Percentiles rank a stretch among this genome's conserved stretches.
These are phyloP conservation scores for Fraxinus excelsior DNA, from an alignment of 257 asterid species.

Conservation along the genomic window DNA sequence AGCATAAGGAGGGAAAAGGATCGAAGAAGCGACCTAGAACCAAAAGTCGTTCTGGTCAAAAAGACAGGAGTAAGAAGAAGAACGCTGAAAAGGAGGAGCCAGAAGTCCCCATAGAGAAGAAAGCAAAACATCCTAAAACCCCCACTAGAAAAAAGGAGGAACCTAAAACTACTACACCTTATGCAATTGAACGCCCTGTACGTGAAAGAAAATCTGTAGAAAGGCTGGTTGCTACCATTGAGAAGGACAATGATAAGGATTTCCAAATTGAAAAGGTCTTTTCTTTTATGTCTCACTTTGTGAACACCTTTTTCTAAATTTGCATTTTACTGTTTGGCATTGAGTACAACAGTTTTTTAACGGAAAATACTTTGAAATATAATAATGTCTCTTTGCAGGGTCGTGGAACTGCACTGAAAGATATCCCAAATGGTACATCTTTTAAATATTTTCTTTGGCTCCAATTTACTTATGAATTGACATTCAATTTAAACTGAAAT, in stretches of 20 bases:
- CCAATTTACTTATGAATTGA: too few species aligned
- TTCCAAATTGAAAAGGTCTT: slow-evolving; percentile 76
- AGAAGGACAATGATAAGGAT: slow-evolving; percentile 63
- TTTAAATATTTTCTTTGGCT: too few species aligned
- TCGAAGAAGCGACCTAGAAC: slow-evolving; percentile 58
- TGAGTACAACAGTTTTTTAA: background rate
- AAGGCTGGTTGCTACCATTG: slow-evolving; percentile 82
- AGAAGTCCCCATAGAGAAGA: slow-evolving; percentile 26
- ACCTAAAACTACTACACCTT: slow-evolving; percentile 61
- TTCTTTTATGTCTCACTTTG: background rate
- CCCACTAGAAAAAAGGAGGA: slow-evolving; percentile 43
- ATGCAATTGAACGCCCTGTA: slow-evolving; percentile 78
- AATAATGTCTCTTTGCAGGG: slow-evolving; percentile 58
- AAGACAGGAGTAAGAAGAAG: slow-evolving; percentile 40
- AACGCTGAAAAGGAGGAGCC: slow-evolving; percentile 33
- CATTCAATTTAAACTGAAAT: slow-evolving; percentile 1
- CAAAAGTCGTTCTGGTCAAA: slow-evolving; percentile 40
- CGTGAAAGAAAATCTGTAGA: slow-evolving; percentile 94
- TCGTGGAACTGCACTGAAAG: slow-evolving; percentile 92
- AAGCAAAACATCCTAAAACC: slow-evolving; percentile 36
- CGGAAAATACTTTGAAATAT: slow-evolving; percentile 17
- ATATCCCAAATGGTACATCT: slow-evolving; percentile 82
- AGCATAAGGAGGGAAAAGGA: slow-evolving; percentile 39
- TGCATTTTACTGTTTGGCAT: background rate
- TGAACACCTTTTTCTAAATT: background rate